These are phyloP conservation scores for Aspergillus sp. DNA, from an alignment of 2,329 filamentous ascomycete species.

Conservation along the genomic window DNA sequence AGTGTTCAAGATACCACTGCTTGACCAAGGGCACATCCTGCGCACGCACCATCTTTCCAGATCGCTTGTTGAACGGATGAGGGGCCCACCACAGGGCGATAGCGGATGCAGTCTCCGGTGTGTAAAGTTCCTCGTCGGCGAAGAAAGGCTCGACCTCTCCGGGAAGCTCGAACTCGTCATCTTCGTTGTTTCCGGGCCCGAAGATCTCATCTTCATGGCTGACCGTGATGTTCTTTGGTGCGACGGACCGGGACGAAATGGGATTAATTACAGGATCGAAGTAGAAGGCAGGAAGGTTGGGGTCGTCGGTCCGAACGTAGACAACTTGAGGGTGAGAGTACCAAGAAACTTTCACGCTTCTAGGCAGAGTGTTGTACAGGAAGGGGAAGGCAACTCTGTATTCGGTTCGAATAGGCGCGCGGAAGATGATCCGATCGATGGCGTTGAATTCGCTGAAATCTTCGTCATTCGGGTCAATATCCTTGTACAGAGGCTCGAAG, in stretches of 20 bases:
- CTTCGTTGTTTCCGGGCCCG: constrained; percentile 73
- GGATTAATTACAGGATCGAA: constrained; percentile 98
- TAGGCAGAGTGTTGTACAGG: constrained; percentile 91
- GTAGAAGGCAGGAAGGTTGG: constrained; percentile 89
- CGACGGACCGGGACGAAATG: constrained; percentile 90
- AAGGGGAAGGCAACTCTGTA: constrained; percentile 93
- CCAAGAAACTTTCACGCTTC: constrained; percentile 90
- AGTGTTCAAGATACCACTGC: constrained; percentile 97
- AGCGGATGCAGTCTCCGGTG: constrained; percentile 81
- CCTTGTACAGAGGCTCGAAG: constrained; percentile 96
- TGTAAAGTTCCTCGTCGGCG: constrained; percentile 83
- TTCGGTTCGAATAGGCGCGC: constrained; percentile 89
- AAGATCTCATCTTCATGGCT: constrained; percentile 95
- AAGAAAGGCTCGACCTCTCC: constrained; percentile 81
- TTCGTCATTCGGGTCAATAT: constrained; percentile 97
- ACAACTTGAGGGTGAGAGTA: constrained; percentile 92
- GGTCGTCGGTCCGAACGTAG: constrained; percentile 83
- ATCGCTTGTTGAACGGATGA: constrained; percentile 90
- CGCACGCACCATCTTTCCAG: constrained; percentile 91
- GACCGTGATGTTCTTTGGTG: constrained; percentile 86
- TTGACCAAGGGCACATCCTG: constrained; percentile 97
- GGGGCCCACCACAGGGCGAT: constrained; percentile 98
- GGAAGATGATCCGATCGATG: constrained; percentile 98
- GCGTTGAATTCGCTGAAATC: constrained; percentile 99
- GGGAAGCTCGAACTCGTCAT: constrained; percentile 82